A percentile compares a stretch with the other conserved stretches of the same genome.
phyloP scores from a whole-genome alignment of 192 early-diverging fungal species.

The Entophlyctis luteolus region DNA sequence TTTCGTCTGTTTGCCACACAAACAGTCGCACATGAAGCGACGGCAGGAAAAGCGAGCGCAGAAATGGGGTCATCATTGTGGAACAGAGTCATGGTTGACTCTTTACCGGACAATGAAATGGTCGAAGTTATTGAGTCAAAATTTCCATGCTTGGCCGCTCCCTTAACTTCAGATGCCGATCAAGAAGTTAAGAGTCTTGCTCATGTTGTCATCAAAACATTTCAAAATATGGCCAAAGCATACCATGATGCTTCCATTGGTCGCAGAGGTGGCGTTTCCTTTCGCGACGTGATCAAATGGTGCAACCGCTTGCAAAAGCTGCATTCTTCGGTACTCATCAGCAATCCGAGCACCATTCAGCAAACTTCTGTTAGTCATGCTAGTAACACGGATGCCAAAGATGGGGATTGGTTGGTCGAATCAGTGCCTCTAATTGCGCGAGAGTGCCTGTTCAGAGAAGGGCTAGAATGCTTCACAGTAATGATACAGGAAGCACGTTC shows the following conservation, averaged over 20 bases:
- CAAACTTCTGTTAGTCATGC: background rate
- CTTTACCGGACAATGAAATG: constrained; percentile 62
- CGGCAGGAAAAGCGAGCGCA: background rate
- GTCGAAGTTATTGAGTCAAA: constrained; percentile 54
- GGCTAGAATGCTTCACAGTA: constrained; percentile 78
- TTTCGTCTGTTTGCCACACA: constrained; percentile 93
- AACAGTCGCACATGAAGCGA: constrained; percentile 19
- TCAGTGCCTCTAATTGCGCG: constrained; percentile 36
- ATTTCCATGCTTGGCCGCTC: constrained; percentile 48
- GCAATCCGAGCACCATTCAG: background rate
- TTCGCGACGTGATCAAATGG: constrained; percentile 91
- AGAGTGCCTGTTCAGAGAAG: constrained; percentile 77
- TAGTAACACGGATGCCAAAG: background rate
- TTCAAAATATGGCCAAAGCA: constrained; percentile 8
- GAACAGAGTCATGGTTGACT: constrained; percentile 69
- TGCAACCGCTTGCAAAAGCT: constrained; percentile 66
- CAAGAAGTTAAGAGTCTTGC: background rate
- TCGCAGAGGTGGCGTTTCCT: constrained; percentile 65
- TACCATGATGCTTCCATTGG: constrained; percentile 31
- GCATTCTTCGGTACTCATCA: background rate
- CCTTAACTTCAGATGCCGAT: too few relatives aligned
- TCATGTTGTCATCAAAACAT: constrained; percentile 17
- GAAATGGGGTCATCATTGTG: constrained; percentile 53
- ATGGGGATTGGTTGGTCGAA: background rate
- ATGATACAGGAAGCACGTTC: constrained; percentile 69